phyloP scores from a whole-genome alignment of 768 basidiomycete genomes.

The Cubamyces lactineus region DNA sequence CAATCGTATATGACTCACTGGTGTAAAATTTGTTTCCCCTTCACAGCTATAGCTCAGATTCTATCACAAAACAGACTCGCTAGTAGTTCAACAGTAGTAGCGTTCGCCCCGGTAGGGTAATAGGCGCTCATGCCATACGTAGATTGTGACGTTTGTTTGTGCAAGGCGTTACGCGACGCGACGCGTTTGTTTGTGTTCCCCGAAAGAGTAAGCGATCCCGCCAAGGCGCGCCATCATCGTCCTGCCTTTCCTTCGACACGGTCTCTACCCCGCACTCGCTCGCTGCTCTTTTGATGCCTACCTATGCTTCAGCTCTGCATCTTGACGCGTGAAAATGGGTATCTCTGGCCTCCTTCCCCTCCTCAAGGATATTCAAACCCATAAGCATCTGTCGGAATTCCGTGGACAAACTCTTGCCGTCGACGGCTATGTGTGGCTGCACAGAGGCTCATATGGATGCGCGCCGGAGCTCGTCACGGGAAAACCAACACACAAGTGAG shows the following conservation, averaged over 20 bases:
- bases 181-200: constrained; percentile 21
- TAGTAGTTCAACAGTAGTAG: too few species aligned
- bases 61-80: too few species aligned
- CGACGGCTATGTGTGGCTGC: constrained; percentile 95
- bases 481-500: constrained; percentile 80
- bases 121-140: neutral
- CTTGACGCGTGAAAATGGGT: constrained; percentile 61
- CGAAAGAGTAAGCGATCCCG: constrained; percentile 11
- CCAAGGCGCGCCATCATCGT: neutral
- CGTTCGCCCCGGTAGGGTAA: too few species aligned
- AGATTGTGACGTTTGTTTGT: constrained; percentile 17
- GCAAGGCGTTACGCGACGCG: constrained; percentile 22
- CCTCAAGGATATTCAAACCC: constrained; percentile 86
- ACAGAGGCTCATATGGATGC: constrained; percentile 87
- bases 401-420: constrained; percentile 85
- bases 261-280: neutral
- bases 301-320: neutral
- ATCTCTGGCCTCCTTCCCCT: constrained; percentile 89
- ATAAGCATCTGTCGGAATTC: constrained; percentile 78
- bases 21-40: too few species aligned
- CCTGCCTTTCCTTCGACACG: neutral
- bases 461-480: constrained; percentile 90
- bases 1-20: too few species aligned
- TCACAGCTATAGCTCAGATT: too few species aligned
- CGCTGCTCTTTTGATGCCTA: neutral